Evolutionary conservation across 1,139 yeast species (phyloP), one percentile per base, ranked within the genome.

Genomic region (Yamadazyma trypodendri): DNA sequence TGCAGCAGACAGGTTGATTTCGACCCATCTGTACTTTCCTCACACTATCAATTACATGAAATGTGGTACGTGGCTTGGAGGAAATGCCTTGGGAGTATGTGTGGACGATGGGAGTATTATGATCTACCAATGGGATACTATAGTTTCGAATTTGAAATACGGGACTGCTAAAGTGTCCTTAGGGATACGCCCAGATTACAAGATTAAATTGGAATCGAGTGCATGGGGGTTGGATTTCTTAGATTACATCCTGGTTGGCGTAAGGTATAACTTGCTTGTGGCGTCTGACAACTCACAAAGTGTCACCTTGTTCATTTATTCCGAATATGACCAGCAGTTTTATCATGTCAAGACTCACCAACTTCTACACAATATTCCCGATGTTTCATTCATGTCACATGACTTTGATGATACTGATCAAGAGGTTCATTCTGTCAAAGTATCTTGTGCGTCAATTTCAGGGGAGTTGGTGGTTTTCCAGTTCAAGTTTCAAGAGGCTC

Each of bases 161-260:
- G 31, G 32, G 2, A 16, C 3, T 14, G 11, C 28, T 12, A 2
- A 10, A 10, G 28, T 28, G 11, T 11, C 21, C 9, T 20, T 45
- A 11, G 42, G 43, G 20, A 36, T 51, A 1, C 46, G 51, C 8
- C 72, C 81, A 0, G 68, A 62, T 36, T 60, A 63, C 33, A 58
- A 56, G 15, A 37, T 80, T 6, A 61, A 63, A 24, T 46, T 71
- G 39, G 62, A 61, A 23, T 57, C 75, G 1, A 79, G 87, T 0
- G 77, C 74, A 0, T 84, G 92, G 92, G 89, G 89, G 0, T 52
- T 80, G 15, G 86, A 79, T 48, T 57, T 65, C 34, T 36, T 49
- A 20, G 37, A 50, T 1, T 59, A 56, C 36, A 14, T 25, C 2
- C n/a, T 7, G 14, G 25, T 37, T 11, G 29, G 27, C 6, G 33